Percentiles rank a stretch among this genome's conserved stretches.
These are phyloP conservation scores for Lepidium africanum DNA, from an alignment of 345 rosid species.

Conservation along the genomic window DNA sequence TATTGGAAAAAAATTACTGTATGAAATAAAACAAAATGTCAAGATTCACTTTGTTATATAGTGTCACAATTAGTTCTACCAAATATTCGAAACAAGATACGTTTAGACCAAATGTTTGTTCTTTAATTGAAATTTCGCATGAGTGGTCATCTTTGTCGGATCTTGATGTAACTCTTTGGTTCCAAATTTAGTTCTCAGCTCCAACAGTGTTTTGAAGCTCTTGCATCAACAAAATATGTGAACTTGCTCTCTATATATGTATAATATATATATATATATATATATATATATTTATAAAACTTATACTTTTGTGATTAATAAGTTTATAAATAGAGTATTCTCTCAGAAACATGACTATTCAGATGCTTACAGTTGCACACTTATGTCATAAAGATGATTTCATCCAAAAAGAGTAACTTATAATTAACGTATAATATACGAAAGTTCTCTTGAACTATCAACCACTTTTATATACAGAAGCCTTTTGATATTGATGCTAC, in stretches of 20 bases:
- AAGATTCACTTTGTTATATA: background rate
- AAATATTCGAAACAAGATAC: background rate
- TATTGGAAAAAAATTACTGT: too few relatives aligned
- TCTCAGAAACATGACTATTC: background rate
- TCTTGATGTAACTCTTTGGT: background rate
- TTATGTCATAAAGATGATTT: background rate
- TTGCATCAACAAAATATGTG: background rate
- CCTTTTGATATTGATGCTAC: conserved; percentile 10
- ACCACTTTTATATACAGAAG: background rate
- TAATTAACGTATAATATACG: background rate
- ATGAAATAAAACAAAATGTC: background rate
- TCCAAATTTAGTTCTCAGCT: background rate
- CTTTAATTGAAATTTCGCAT: background rate
- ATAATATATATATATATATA: background rate
- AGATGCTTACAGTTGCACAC: background rate
- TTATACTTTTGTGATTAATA: background rate
- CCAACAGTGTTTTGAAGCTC: background rate
- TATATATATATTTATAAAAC: background rate
- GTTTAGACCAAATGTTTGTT: background rate
- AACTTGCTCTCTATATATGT: too few relatives aligned
- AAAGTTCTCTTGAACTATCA: background rate
- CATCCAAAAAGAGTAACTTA: background rate
- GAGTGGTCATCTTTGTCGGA: background rate
- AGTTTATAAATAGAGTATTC: background rate
- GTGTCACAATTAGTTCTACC: background rate